Base-by-base conservation (phyloP, 305 asterid genomes). In the Solanum aculeatissimum region DNA sequence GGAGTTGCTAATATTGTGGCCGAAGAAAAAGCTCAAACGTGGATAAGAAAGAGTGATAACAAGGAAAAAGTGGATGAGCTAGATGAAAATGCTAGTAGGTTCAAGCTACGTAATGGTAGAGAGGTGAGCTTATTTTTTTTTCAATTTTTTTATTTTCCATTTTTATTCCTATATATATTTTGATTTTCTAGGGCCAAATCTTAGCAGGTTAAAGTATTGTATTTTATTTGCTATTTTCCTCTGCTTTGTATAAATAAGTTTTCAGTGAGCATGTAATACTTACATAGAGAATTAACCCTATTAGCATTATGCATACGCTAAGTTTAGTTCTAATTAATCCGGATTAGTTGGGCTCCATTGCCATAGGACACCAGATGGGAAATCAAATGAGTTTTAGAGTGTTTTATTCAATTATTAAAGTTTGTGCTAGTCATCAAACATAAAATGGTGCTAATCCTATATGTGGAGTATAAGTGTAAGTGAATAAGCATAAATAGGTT, bases 21-120 rank as follows among this genome's bases (percentile, higher is more conserved):
- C 65, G 94, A 88, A 86, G 93, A 88, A 84, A 72, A 85, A 21
- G 83, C 85, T 38, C 78, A 55, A 47, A 84, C 32, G 60, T 65
- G 43, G 87, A 58, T 80, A 49, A 89, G 82, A 62, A 88, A 86
- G 12, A 80, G 72, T 45, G 88, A 84, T 54, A 87, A 71, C 49
- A 89, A 85, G 89, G 71, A 62, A 68, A 47, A 51, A 42, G 54
- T 45, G 51, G 85, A 55, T 19, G 91, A 85, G 51, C 89, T 89
- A 40, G 91, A 88, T 70, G 89, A 82, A 11, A 47, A 75, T 25
- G 85, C 89, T 81, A 85, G 86, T 80, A 91, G 96, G 82, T 95
- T 91, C 89, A 95, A 91, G 85, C 87, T 91, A 66, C 89, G 92
- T 65, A 92, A 95, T 86, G 98, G 95, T 69, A 89, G 92, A 81